A percentile compares a stretch with the other conserved stretches of the same genome.
These are phyloP conservation scores for Carex kokanica DNA, from an alignment of 176 grass and related monocot genomes.

Conservation along the genomic window DNA sequence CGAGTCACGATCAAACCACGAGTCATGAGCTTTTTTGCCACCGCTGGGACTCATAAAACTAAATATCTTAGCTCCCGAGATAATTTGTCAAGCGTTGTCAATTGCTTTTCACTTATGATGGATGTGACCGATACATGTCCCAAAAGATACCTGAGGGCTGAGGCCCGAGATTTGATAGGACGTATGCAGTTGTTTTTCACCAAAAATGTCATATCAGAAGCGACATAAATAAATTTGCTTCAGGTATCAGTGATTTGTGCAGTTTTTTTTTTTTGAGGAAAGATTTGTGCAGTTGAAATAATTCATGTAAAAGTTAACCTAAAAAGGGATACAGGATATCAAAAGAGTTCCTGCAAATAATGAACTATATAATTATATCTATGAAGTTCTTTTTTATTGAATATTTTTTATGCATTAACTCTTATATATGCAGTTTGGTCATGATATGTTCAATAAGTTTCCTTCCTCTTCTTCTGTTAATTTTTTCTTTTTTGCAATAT, in stretches of 20 bases:
- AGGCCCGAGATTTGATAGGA: not conserved
- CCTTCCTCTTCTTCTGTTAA: not conserved
- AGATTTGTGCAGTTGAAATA: not conserved
- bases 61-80: too few relatives aligned
- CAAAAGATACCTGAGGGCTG: not conserved
- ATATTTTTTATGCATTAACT: not conserved
- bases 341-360: not conserved
- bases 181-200: not conserved
- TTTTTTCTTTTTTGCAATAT: not conserved
- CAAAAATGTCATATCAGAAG: conserved; percentile 4
- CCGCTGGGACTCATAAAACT: too few relatives aligned
- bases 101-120: too few relatives aligned
- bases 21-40: too few relatives aligned
- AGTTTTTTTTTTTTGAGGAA: too few relatives aligned
- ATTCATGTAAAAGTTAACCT: not conserved
- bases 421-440: not conserved
- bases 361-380: not conserved
- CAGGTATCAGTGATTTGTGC: not conserved
- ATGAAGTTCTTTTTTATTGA: not conserved
- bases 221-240: not conserved
- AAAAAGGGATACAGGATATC: not conserved
- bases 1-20: too few relatives aligned
- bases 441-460: not conserved
- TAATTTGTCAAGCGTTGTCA: too few relatives aligned
- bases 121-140: not conserved